A percentile compares a stretch with the other conserved stretches of the same genome.
These are phyloP conservation scores for Thielaviopsis euricoi DNA, from an alignment of 2,329 filamentous ascomycete species.

Conservation along the genomic window DNA sequence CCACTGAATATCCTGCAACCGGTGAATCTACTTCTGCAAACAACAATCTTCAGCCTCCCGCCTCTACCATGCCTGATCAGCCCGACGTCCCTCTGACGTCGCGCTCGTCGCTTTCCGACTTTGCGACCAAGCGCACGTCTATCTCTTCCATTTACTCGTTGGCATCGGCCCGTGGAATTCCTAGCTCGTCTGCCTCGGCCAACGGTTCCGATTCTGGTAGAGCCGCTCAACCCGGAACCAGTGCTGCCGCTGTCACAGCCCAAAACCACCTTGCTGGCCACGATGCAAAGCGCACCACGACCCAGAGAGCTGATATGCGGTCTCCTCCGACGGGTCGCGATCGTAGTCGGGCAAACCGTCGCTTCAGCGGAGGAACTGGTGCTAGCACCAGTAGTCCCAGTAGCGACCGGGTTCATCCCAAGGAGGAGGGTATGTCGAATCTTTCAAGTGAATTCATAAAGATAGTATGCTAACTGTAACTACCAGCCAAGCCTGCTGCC, in stretches of 20 bases:
- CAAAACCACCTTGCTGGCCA: slow-evolving; percentile 6
- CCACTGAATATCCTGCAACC: background rate
- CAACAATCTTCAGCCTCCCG: slow-evolving; percentile 29
- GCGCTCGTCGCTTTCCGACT: slow-evolving; percentile 32
- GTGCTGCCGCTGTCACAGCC: slow-evolving; percentile 2
- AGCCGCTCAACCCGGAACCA: slow-evolving; percentile 2
- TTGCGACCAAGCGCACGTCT: slow-evolving; percentile 49
- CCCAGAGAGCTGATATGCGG: slow-evolving; percentile 17
- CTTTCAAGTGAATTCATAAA: background rate
- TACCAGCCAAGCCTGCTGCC: slow-evolving; percentile 36
- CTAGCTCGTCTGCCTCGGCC: slow-evolving; percentile 34
- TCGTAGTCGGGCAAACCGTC: slow-evolving; percentile 52
- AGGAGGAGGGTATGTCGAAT: slow-evolving; percentile 31
- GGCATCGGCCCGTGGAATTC: slow-evolving; percentile 39
- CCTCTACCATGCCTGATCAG: slow-evolving; percentile 17
- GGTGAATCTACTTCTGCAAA: slow-evolving; percentile 19
- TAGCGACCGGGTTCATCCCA: slow-evolving; percentile 48
- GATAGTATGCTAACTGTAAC: slow-evolving; percentile 16
- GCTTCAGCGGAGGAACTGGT: slow-evolving; percentile 69
- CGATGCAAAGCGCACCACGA: slow-evolving; percentile 6
- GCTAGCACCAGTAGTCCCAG: slow-evolving; percentile 68
- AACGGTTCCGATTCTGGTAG: slow-evolving; percentile 33
- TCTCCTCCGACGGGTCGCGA: slow-evolving; percentile 37
- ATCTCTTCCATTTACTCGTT: slow-evolving; percentile 58
- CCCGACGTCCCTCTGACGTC: slow-evolving; percentile 20